phyloP scores from a whole-genome alignment of 768 basidiomycete genomes.

The Butyriboletus loyo region DNA sequence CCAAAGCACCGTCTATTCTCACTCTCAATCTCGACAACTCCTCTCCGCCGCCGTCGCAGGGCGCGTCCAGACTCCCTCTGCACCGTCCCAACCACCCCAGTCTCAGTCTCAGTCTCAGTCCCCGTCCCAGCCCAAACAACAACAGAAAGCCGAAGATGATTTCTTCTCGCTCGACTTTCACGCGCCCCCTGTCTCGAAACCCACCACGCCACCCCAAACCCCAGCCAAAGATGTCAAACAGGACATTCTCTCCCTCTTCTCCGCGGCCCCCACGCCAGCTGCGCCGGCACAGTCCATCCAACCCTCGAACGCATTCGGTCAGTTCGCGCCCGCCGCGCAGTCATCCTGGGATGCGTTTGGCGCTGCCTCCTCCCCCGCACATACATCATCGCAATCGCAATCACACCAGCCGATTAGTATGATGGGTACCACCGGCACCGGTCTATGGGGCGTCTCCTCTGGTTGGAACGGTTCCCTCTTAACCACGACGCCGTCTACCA shows the following conservation, averaged over 20 bases:
- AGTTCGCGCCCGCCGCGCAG: slow-evolving; percentile 31
- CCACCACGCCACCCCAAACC: slow-evolving; percentile 24
- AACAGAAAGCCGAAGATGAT: slow-evolving; percentile 47
- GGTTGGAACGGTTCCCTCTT: slow-evolving; percentile 50
- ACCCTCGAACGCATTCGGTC: slow-evolving; percentile 34
- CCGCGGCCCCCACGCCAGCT: slow-evolving; percentile 37
- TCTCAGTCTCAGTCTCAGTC: not conserved
- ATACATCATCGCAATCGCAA: not conserved
- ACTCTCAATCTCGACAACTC: slow-evolving; percentile 27
- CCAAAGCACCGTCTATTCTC: slow-evolving; percentile 9
- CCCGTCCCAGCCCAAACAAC: not conserved
- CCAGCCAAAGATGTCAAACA: slow-evolving; percentile 74
- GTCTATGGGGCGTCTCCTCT: slow-evolving; percentile 65
- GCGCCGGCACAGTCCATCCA: slow-evolving; percentile 24
- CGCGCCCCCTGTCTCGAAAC: slow-evolving; percentile 40
- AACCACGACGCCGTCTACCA: slow-evolving; percentile 23
- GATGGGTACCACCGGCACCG: slow-evolving; percentile 51
- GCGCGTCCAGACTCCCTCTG: slow-evolving; percentile 12
- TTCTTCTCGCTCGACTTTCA: slow-evolving; percentile 88
- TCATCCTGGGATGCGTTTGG: slow-evolving; percentile 28
- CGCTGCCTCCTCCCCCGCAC: not conserved
- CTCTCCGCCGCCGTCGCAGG: slow-evolving; percentile 40
- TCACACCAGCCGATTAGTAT: slow-evolving; percentile 43
- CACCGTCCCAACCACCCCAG: not conserved
- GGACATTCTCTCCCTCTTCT: slow-evolving; percentile 83